These are phyloP conservation scores for Cenchrus purpureus DNA, from an alignment of 176 grass and related monocot genomes.

Conservation along the genomic window DNA sequence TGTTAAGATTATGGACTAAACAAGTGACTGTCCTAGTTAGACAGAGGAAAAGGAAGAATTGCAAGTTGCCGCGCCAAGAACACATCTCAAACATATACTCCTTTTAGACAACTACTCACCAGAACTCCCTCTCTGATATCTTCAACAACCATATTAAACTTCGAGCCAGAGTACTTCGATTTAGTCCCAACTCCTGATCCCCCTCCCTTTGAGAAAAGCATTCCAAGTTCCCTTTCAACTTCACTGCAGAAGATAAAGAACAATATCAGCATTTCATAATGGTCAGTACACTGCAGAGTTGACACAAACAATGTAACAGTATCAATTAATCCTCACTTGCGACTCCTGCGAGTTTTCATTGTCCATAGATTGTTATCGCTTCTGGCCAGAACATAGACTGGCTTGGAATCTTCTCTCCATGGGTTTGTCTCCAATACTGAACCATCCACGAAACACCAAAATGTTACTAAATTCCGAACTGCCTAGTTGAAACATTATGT, in stretches of 20 bases:
- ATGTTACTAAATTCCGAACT: slow-evolving; percentile 20
- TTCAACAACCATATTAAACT: slow-evolving; percentile 95
- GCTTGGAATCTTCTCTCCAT: slow-evolving; percentile 90
- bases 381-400: slow-evolving; percentile 91
- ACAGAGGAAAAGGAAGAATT: neutral
- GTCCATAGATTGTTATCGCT: slow-evolving; percentile 88
- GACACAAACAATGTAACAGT: neutral
- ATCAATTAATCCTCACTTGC: slow-evolving; percentile 55
- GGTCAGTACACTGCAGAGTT: neutral
- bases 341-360: slow-evolving; percentile 88
- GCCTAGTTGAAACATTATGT: neutral
- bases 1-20: neutral
- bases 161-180: slow-evolving; percentile 69
- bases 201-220: slow-evolving; percentile 80
- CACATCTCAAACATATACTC: neutral
- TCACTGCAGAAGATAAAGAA: slow-evolving; percentile 54
- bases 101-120: slow-evolving; percentile 52
- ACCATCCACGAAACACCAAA: slow-evolving; percentile 31
- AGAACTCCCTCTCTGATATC: slow-evolving; percentile 96
- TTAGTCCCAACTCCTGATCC: slow-evolving; percentile 63
- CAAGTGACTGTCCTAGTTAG: neutral
- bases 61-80: neutral
- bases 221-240: slow-evolving; percentile 92
- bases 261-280: neutral
- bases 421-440: slow-evolving; percentile 93